A percentile compares a stretch with the other conserved stretches of the same genome.
Conservation (phyloP, 2,329 filamentous ascomycete species). For the Apiospora marii region DNA sequence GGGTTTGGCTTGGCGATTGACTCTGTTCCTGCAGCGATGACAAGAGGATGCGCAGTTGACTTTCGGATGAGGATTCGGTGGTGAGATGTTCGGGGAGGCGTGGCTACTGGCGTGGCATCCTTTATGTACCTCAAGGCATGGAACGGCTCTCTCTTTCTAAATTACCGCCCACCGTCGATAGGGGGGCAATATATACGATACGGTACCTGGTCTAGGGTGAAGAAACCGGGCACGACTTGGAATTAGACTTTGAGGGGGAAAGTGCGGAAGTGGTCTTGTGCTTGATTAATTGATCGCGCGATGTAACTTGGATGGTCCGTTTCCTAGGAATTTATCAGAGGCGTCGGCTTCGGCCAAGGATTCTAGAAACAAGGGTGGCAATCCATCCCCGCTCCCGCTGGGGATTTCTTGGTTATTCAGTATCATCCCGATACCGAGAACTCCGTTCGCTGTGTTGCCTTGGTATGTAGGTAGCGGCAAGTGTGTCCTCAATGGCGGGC, state of each 20-base stretch:
- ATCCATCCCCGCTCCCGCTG: background rate
- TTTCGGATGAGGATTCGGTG: background rate
- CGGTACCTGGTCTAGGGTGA: background rate
- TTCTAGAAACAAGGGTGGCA: background rate
- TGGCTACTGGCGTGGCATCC: conserved; percentile 13
- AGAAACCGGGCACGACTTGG: background rate
- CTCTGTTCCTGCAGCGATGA: conserved; percentile 16
- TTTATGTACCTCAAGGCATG: background rate
- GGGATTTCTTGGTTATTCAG: background rate
- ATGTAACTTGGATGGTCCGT: background rate
- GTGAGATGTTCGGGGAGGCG: background rate
- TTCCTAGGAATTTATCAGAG: background rate
- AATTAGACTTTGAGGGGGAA: background rate
- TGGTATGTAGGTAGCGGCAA: background rate
- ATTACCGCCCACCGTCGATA: background rate
- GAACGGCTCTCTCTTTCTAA: no score
- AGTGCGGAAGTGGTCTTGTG: conserved; percentile 2
- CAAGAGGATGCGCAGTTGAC: conserved; percentile 4
- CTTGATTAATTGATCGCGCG: background rate
- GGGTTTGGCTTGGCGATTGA: background rate
- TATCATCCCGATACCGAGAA: background rate
- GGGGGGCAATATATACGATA: background rate
- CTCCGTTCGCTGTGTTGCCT: background rate
- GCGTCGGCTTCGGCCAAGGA: background rate
- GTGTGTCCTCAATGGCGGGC: background rate